Base-by-base conservation (phyloP, 2,329 filamentous ascomycete species). In the Trichoderma aggressivum region DNA sequence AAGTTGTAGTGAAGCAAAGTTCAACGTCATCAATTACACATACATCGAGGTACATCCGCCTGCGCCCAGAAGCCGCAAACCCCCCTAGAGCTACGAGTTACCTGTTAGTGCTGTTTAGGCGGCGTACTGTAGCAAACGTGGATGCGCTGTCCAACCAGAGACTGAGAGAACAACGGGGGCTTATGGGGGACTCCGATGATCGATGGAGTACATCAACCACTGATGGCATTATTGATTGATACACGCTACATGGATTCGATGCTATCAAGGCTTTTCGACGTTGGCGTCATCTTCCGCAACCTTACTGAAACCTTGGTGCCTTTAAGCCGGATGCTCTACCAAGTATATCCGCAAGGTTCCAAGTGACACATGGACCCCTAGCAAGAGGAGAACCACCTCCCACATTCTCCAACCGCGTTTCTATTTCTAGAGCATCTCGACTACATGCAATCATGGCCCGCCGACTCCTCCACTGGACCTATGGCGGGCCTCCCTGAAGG, bases 21-120 rank as follows among this genome's bases (percentile, higher is more conserved):
- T 47, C 66, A 69, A 61, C 66, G 66, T 69, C 66, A 69, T 69
- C 66, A 53, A 69, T 53, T 61, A 60, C 50, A 66, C 21, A 21
- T 24, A 53, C 56, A 60, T 53, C 10, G 18, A 28, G 21, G 62
- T 32, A 58, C 55, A 32, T 34, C 16, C 55, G 11, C 28, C 18
- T 16, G 32, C 32, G 58, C 43, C 34, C 34, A 34, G 58, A 39
- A 34, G 21, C 34, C n/a, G 14, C 36, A 24, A 62, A 21, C 34
- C n/a, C 63, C n/a, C 50, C 34, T 32, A 24, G 16, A n/a, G 34
- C 10, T 21, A 14, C 32, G 18, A 39, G 16, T 39, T 14, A 10
- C 21, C 16, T 30, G 21, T 39, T 36, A 34, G 63, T 34, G 50
- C 32, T 68, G 55, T 55, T 28, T 32, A 11, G 14, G 21, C 39